Percentiles rank a stretch among this genome's conserved stretches.
Conservation (phyloP, 139 green algal genomes). For the Chlamydomonas urium region DNA sequence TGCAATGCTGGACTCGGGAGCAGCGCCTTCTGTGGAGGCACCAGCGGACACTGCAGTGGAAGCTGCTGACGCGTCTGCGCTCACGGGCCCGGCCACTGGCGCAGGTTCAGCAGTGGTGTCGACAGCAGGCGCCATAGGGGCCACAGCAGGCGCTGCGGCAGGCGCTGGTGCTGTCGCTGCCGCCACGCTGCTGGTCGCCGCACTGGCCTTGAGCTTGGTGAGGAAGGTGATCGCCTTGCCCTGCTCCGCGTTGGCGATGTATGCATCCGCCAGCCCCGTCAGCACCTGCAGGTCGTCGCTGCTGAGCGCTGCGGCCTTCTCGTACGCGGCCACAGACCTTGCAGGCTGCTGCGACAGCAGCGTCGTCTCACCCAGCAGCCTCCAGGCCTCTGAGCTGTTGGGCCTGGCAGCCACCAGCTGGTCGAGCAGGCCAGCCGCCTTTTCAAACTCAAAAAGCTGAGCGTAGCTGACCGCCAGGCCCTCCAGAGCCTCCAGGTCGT, state of each 20-base stretch:
- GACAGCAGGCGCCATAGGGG: not conserved
- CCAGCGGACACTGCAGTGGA: not conserved
- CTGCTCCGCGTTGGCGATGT: conserved; percentile 47
- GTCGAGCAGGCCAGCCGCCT: conserved; percentile 38
- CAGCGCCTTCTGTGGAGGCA: not conserved
- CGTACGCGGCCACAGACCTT: conserved; percentile 40
- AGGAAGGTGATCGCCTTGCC: conserved; percentile 34
- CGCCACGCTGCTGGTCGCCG: too few species aligned
- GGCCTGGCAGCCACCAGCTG: conserved; percentile 29
- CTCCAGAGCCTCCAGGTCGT: conserved; percentile 32
- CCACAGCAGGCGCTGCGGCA: not conserved
- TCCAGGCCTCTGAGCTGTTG: conserved; percentile 40
- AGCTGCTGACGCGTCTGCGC: too few species aligned
- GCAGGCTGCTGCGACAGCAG: conserved; percentile 37
- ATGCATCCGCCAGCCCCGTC: conserved; percentile 47
- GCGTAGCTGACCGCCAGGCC: conserved; percentile 43
- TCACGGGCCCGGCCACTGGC: too few species aligned
- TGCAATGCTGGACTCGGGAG: too few species aligned
- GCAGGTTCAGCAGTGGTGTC: too few species aligned
- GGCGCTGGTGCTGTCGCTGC: not conserved
- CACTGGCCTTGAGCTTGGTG: conserved; percentile 5
- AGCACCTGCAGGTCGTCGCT: conserved; percentile 33
- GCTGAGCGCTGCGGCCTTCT: conserved; percentile 36
- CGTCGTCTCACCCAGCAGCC: conserved; percentile 37
- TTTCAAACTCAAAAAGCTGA: conserved; percentile 41